A percentile compares a stretch with the other conserved stretches of the same genome.
Evolutionary conservation across 2,329 filamentous ascomycete species (phyloP).

Genomic region (Periconia sp.): DNA sequence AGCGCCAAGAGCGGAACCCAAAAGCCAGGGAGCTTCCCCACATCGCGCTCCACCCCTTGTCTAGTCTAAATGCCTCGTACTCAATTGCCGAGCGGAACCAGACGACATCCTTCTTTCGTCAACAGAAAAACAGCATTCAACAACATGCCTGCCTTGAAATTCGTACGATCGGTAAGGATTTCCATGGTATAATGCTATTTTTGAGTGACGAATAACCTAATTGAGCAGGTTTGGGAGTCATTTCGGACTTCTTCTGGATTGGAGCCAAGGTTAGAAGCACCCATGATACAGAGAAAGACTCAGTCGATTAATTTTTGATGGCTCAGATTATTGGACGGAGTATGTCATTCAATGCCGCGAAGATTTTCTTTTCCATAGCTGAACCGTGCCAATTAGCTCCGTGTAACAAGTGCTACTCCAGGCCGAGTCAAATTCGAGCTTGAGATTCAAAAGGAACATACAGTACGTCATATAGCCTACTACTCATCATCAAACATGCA

Average conservation of each 20-base stretch:
- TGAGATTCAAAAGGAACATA: constrained; percentile 73
- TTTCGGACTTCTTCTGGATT: constrained; percentile 85
- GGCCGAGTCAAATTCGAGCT: constrained; percentile 77
- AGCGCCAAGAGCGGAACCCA: constrained; percentile 19
- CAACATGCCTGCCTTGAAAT: constrained; percentile 55
- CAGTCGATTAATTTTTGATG: not conserved
- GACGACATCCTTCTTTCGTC: constrained; percentile 25
- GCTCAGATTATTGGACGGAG: constrained; percentile 46
- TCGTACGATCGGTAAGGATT: constrained; percentile 64
- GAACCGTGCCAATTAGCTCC: constrained; percentile 54
- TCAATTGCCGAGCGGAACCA: constrained; percentile 19
- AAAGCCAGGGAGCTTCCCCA: not conserved
- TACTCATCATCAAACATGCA: not conserved
- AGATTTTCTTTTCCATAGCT: not conserved
- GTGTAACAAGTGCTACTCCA: constrained; percentile 63
- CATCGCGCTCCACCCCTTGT: constrained; percentile 10
- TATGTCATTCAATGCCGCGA: constrained; percentile 11
- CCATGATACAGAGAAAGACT: not conserved
- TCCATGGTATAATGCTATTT: not conserved
- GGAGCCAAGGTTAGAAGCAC: constrained; percentile 70
- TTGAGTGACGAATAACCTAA: constrained; percentile 14
- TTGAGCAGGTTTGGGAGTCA: constrained; percentile 73
- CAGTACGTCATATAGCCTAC: constrained; percentile 51
- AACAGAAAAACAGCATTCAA: not conserved
- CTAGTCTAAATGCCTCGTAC: not conserved